phyloP scores from a whole-genome alignment of 2,329 filamentous ascomycete genomes.

The Claviceps pazoutovae region DNA sequence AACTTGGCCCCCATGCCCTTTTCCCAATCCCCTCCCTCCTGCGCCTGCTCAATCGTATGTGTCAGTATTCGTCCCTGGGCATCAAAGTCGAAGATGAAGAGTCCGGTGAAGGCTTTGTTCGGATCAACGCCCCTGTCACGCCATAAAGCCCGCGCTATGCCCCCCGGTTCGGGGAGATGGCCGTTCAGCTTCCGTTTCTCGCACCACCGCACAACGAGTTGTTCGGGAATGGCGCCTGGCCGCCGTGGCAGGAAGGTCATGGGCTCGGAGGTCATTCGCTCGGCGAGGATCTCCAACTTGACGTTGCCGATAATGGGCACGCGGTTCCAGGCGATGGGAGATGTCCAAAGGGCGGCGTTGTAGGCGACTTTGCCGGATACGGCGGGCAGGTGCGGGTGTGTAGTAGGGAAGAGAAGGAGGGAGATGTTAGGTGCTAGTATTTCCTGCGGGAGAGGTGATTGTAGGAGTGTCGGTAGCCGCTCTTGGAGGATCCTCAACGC shows the following conservation, averaged over 20 bases:
- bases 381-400: constrained; percentile 78
- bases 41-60: constrained; percentile 88
- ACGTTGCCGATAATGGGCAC: constrained; percentile 86
- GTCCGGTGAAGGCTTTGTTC: constrained; percentile 68
- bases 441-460: constrained; percentile 55
- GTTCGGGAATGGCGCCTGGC: constrained; percentile 51
- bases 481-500: constrained; percentile 52
- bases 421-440: constrained; percentile 64
- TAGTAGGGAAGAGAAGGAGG: constrained; percentile 58
- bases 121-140: constrained; percentile 29
- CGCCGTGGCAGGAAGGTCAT: constrained; percentile 32
- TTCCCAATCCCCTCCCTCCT: constrained; percentile 73
- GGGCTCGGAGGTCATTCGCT: constrained; percentile 63
- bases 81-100: constrained; percentile 96
- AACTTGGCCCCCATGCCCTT: constrained; percentile 67
- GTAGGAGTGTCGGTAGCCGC: constrained; percentile 51
- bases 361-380: constrained; percentile 86
- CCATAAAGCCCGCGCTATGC: constrained; percentile 29
- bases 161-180: constrained; percentile 20
- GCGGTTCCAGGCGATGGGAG: constrained; percentile 88
- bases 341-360: constrained; percentile 87
- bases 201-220: constrained; percentile 84
- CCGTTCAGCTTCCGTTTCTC: constrained; percentile 21
- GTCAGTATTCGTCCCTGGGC: constrained; percentile 66
- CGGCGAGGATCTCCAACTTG: constrained; percentile 71